phyloP scores from a whole-genome alignment of 2,329 filamentous ascomycete genomes.

The Tolypocladium capitatum region DNA sequence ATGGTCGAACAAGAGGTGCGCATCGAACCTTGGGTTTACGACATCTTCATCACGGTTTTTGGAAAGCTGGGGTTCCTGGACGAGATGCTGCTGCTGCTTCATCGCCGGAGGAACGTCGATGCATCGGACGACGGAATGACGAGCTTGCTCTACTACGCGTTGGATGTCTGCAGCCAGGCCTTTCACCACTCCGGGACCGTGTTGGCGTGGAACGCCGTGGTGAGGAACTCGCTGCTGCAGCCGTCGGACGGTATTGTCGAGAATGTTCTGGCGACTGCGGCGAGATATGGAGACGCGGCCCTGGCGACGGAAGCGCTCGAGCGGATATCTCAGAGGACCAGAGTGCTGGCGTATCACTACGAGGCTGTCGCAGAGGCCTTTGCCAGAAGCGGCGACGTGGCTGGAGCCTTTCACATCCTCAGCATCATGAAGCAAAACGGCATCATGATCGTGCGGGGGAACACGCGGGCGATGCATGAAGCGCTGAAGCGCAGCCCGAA shows the following conservation, averaged over 20 bases:
- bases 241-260: conserved; percentile 48
- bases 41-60: conserved; percentile 63
- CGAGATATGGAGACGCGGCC: conserved; percentile 50
- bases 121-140: conserved; percentile 24
- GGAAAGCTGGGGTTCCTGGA: conserved; percentile 61
- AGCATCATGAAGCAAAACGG: conserved; percentile 52
- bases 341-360: conserved; percentile 57
- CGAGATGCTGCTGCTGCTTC: conserved; percentile 58
- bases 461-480: conserved; percentile 49
- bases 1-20: conserved; percentile 43
- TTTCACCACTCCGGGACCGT: conserved; percentile 51
- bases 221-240: conserved; percentile 28
- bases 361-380: conserved; percentile 67
- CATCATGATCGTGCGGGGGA: conserved; percentile 41
- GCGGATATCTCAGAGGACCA: conserved; percentile 20
- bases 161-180: conserved; percentile 59
- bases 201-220: conserved; percentile 58
- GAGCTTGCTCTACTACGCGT: conserved; percentile 53
- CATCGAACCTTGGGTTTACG: conserved; percentile 62
- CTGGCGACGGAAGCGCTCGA: conserved; percentile 62
- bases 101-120: conserved; percentile 31
- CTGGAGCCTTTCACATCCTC: conserved; percentile 54
- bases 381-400: conserved; percentile 42
- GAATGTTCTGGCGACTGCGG: conserved; percentile 59
- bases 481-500: conserved; percentile 35